These are phyloP conservation scores for Paraphaeosphaeria minitans DNA, from an alignment of 2,329 filamentous ascomycete species.

Conservation along the genomic window DNA sequence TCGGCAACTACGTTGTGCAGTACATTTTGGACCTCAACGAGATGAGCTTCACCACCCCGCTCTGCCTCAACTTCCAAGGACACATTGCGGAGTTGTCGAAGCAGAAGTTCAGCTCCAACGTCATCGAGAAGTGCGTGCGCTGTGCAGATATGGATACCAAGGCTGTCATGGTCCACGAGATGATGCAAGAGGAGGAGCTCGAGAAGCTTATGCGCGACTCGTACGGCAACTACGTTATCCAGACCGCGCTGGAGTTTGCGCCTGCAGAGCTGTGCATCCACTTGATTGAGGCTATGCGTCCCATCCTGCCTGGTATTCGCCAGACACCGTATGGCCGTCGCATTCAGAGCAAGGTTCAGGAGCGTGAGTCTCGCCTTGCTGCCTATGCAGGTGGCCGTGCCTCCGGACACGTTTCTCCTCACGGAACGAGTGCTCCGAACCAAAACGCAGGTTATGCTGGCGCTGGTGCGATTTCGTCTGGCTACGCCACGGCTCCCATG, in stretches of 20 bases:
- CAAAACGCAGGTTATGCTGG: slow-evolving; percentile 23
- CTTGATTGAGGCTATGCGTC: slow-evolving; percentile 83
- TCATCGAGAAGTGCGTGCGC: slow-evolving; percentile 90
- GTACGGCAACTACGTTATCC: slow-evolving; percentile 97
- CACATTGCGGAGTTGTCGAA: slow-evolving; percentile 76
- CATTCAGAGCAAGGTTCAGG: slow-evolving; percentile 84
- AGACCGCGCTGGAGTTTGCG: slow-evolving; percentile 70
- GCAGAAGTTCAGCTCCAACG: slow-evolving; percentile 99
- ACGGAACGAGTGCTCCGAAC: slow-evolving; percentile 29
- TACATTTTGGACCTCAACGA: slow-evolving; percentile 96
- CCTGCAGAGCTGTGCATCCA: slow-evolving; percentile 49
- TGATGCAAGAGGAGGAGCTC: slow-evolving; percentile 74
- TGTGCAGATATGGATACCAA: slow-evolving; percentile 77
- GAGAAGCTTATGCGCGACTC: slow-evolving; percentile 89
- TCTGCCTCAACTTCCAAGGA: slow-evolving; percentile 80
- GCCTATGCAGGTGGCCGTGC: slow-evolving; percentile 30
- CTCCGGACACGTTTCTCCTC: slow-evolving; percentile 38
- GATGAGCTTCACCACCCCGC: slow-evolving; percentile 81
- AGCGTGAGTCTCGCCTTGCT: slow-evolving; percentile 53
- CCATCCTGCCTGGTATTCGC: slow-evolving; percentile 81
- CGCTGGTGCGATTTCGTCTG: slow-evolving; percentile 24
- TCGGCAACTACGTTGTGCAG: slow-evolving; percentile 98
- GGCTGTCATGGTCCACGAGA: slow-evolving; percentile 83
- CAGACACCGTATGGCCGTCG: slow-evolving; percentile 93
- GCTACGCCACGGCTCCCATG: slow-evolving; percentile 37